Evolutionary conservation across 2,329 filamentous ascomycete species (phyloP).

Genomic region (Xylaria sp.): DNA sequence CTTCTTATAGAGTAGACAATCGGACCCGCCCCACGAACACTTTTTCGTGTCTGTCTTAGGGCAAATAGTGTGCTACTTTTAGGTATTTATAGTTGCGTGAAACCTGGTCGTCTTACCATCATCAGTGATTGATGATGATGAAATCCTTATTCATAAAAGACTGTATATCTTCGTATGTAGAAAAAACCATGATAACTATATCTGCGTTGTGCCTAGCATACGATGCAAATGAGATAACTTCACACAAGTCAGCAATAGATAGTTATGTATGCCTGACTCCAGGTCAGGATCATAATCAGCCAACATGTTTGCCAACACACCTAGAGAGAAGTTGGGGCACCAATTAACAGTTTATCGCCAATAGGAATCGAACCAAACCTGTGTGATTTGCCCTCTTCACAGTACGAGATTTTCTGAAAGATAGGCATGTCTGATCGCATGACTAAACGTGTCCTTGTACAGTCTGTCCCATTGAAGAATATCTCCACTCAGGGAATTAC

Average conservation of each 20-base stretch:
- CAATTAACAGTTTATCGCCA: too few species aligned
- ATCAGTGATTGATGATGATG: background rate
- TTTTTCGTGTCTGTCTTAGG: too few species aligned
- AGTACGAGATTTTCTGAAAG: background rate
- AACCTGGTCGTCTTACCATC: too few species aligned
- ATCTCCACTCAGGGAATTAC: background rate
- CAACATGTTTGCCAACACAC: background rate
- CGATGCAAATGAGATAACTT: background rate
- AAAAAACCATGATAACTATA: background rate
- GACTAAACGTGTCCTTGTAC: background rate
- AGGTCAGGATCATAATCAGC: background rate
- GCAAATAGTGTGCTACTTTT: too few species aligned
- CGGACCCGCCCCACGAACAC: too few species aligned
- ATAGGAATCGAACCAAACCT: too few species aligned
- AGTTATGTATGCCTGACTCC: background rate
- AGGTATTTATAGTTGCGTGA: too few species aligned
- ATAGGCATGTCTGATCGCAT: background rate
- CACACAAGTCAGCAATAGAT: background rate
- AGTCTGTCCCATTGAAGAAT: background rate
- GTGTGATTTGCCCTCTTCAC: too few species aligned
- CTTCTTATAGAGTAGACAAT: too few species aligned
- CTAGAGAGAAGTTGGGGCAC: too few species aligned
- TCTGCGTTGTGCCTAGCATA: background rate
- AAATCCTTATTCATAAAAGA: background rate
- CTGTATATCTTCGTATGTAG: background rate